Evolutionary conservation across 192 early-diverging fungal genomes (phyloP).

Genomic region (Coemansia sp.): DNA sequence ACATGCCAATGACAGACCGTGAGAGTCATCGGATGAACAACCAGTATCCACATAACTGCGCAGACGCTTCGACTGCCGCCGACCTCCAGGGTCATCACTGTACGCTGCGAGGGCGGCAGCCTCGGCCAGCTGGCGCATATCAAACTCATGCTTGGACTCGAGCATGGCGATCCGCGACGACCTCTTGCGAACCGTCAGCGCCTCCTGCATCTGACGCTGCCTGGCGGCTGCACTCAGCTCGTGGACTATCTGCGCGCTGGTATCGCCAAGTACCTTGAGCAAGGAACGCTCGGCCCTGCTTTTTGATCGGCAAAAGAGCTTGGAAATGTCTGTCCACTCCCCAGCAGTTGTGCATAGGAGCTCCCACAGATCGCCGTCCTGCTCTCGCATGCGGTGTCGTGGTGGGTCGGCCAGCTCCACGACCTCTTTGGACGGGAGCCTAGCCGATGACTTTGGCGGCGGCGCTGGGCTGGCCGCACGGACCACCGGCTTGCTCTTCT

Average conservation of each 20-base stretch:
- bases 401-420: conserved; percentile 22
- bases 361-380: conserved; percentile 44
- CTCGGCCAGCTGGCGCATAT: not conserved
- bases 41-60: not conserved
- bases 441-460: not conserved
- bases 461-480: not conserved
- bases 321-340: conserved; percentile 22
- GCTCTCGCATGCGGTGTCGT: conserved; percentile 26
- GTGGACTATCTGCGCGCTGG: not conserved
- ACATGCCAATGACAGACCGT: not conserved
- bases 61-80: conserved; percentile 16
- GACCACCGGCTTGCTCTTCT: not conserved
- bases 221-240: not conserved
- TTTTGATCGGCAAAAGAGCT: conserved; percentile 8
- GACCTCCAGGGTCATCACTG: conserved; percentile 4
- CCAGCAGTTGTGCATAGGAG: conserved; percentile 14
- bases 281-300: conserved; percentile 12
- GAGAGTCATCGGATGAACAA: not conserved
- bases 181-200: conserved; percentile 11
- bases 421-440: conserved; percentile 1
- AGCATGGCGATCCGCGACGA: conserved; percentile 19
- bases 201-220: conserved; percentile 10
- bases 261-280: not conserved
- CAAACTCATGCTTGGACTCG: not conserved
- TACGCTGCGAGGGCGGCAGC: not conserved